These are phyloP conservation scores for Sporothrix pseudoabietina DNA, from an alignment of 2,329 filamentous ascomycete genomes.

Conservation along the genomic window DNA sequence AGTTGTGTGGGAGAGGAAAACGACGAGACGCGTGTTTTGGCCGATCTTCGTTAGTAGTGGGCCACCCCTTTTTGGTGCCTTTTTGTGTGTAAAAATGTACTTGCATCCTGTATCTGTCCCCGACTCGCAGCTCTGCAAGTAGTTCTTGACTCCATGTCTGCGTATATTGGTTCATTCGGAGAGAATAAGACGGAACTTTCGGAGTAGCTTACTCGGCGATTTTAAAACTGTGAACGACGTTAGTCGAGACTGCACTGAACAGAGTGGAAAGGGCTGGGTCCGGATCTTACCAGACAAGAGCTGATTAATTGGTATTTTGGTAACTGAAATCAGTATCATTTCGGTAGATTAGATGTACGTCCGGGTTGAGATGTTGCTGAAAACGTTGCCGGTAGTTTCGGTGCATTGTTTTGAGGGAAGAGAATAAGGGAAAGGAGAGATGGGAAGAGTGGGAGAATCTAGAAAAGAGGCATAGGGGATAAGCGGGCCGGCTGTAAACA, in stretches of 20 bases:
- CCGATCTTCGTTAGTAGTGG: neutral
- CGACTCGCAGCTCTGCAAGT: neutral
- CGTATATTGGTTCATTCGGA: too few relatives aligned
- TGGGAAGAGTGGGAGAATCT: neutral
- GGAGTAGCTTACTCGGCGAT: neutral
- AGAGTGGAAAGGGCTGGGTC: too few relatives aligned
- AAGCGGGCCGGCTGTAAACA: neutral
- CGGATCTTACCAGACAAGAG: too few relatives aligned
- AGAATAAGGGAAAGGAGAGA: neutral
- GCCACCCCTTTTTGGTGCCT: neutral
- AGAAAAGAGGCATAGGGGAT: neutral
- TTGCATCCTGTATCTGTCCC: neutral
- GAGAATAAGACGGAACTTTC: neutral
- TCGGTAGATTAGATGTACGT: too few relatives aligned
- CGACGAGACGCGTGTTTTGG: conserved; percentile 1
- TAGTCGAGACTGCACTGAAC: too few relatives aligned
- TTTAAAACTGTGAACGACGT: too few relatives aligned
- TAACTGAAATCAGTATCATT: too few relatives aligned
- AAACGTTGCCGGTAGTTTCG: neutral
- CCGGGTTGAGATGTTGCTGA: too few relatives aligned
- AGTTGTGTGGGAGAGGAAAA: conserved; percentile 11
- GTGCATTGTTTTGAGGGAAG: neutral
- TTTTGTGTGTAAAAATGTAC: neutral
- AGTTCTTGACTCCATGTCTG: too few relatives aligned
- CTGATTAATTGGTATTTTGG: too few relatives aligned